Percentiles rank a stretch among this genome's conserved stretches.
These are phyloP conservation scores for Lizonia empirigonia DNA, from an alignment of 2,329 filamentous ascomycete genomes.

Conservation along the genomic window DNA sequence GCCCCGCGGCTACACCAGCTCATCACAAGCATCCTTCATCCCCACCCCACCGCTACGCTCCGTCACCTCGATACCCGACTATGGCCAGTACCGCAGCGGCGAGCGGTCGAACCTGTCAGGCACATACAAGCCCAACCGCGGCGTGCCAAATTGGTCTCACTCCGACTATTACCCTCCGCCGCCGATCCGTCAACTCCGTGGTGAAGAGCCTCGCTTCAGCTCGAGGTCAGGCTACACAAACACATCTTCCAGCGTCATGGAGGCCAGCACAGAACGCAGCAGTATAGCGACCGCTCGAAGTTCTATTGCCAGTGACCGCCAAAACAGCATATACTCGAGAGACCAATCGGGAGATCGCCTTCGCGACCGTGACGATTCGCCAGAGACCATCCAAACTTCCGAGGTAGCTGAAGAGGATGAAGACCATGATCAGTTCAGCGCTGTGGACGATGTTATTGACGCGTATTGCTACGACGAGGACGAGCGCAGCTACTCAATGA, in stretches of 20 bases:
- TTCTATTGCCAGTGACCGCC: conserved; percentile 65
- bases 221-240: conserved; percentile 65
- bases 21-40: conserved; percentile 36
- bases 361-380: conserved; percentile 37
- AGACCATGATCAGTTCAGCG: conserved; percentile 52
- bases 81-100: conserved; percentile 36
- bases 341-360: conserved; percentile 34
- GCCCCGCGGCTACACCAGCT: conserved; percentile 42
- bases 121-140: conserved; percentile 45
- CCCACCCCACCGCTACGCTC: conserved; percentile 37
- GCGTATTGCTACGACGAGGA: conserved; percentile 63
- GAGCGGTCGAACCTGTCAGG: conserved; percentile 41
- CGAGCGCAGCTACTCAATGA: conserved; percentile 20
- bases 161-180: conserved; percentile 39
- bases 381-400: conserved; percentile 34
- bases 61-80: conserved; percentile 48
- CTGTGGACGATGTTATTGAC: conserved; percentile 63
- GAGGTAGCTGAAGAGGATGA: conserved; percentile 34
- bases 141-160: conserved; percentile 45
- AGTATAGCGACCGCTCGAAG: conserved; percentile 81
- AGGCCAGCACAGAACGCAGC: conserved; percentile 75
- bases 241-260: conserved; percentile 61
- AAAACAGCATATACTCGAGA: conserved; percentile 53
- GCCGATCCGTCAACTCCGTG: conserved; percentile 34
- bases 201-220: conserved; percentile 59